Percentiles rank a stretch among this genome's conserved stretches.
These are phyloP conservation scores for Rhodotorula sp. DNA, from an alignment of 1,284 basidiomycete genomes.

Conservation along the genomic window DNA sequence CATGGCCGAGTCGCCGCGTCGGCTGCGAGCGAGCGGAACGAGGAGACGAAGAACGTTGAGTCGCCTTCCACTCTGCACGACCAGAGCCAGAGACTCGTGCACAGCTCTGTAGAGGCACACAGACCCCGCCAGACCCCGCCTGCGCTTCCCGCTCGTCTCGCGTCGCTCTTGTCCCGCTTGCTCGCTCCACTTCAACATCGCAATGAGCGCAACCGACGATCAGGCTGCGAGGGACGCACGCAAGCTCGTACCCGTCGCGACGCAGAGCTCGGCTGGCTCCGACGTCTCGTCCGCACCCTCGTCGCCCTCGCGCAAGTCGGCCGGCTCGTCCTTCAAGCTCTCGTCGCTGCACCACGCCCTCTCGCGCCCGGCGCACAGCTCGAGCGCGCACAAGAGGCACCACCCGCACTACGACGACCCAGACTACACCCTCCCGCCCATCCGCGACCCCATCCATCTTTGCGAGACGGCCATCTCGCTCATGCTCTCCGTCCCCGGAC, in stretches of 20 bases:
- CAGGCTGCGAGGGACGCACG: not conserved
- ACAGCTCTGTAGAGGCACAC: not conserved
- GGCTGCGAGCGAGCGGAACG: not conserved
- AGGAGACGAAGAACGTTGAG: not conserved
- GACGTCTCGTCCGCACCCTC: not conserved
- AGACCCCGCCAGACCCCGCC: not conserved
- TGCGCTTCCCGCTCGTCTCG: not conserved
- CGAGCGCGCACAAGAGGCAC: not conserved
- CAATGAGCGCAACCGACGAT: not conserved
- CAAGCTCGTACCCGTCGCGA: not conserved
- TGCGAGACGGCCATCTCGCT: constrained; percentile 20
- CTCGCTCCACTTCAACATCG: not conserved
- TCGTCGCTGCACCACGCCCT: constrained; percentile 17
- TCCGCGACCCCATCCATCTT: constrained; percentile 22
- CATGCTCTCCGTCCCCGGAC: constrained; percentile 26
- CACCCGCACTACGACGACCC: not conserved
- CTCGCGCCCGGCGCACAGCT: constrained; percentile 6
- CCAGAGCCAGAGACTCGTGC: not conserved
- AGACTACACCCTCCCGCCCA: not conserved
- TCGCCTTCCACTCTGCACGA: not conserved
- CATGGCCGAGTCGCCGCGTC: not conserved
- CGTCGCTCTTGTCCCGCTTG: not conserved
- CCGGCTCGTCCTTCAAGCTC: not conserved
- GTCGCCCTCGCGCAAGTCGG: not conserved
- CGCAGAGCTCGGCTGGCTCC: not conserved